Percentiles rank a stretch among this genome's conserved stretches.
Conservation (phyloP, 805 yeast genomes). For the Starmerella vitae region DNA sequence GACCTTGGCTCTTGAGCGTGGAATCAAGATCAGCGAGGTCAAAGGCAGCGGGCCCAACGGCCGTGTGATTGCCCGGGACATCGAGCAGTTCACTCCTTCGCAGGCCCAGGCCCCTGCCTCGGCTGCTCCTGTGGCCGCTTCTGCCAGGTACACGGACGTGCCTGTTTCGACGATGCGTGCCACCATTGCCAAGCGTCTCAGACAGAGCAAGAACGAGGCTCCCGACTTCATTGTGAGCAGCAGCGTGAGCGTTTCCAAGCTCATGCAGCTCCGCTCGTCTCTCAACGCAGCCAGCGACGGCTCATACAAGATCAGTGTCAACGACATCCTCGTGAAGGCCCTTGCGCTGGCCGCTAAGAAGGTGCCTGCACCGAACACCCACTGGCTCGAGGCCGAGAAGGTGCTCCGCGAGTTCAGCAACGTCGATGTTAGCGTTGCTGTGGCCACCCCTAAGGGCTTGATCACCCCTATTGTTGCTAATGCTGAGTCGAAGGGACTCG, state of each 20-base stretch:
- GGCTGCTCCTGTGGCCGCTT: slow-evolving; percentile 31
- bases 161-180: slow-evolving; percentile 88
- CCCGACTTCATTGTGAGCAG: slow-evolving; percentile 92
- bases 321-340: slow-evolving; percentile 90
- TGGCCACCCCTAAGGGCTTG: slow-evolving; percentile 93
- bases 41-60: slow-evolving; percentile 93
- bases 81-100: slow-evolving; percentile 44
- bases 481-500: slow-evolving; percentile 79
- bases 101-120: slow-evolving; percentile 28
- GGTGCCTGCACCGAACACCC: slow-evolving; percentile 88
- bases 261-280: slow-evolving; percentile 81
- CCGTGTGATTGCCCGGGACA: slow-evolving; percentile 82
- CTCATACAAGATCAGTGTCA: slow-evolving; percentile 79
- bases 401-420: slow-evolving; percentile 81
- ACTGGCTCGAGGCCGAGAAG: slow-evolving; percentile 81
- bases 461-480: slow-evolving; percentile 89
- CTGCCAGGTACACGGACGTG: slow-evolving; percentile 59
- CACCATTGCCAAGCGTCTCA: slow-evolving; percentile 78
- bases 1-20: slow-evolving; percentile 81
- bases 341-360: slow-evolving; percentile 77
- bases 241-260: slow-evolving; percentile 70
- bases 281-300: slow-evolving; percentile 77
- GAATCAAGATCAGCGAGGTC: slow-evolving; percentile 69
- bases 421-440: slow-evolving; percentile 97
- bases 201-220: slow-evolving; percentile 68